Evolutionary conservation across 2,329 filamentous ascomycete species (phyloP).

Genomic region (Fusarium nanum): DNA sequence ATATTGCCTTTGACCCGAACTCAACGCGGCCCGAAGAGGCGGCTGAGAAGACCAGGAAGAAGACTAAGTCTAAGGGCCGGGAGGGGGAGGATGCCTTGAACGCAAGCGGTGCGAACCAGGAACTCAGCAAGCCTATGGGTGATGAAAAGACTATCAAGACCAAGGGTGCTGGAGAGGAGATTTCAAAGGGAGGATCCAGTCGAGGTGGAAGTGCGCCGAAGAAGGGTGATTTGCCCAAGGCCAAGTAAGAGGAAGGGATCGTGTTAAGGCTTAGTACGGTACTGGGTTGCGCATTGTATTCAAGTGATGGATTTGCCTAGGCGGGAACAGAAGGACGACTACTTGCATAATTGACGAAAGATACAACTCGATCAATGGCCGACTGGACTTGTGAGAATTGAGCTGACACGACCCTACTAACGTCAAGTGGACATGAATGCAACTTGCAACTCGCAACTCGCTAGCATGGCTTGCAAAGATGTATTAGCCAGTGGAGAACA

Average conservation of each 20-base stretch:
- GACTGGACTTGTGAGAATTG: neutral
- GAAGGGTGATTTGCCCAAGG: slow-evolving; percentile 37
- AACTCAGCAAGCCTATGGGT: slow-evolving; percentile 55
- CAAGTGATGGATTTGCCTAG: neutral
- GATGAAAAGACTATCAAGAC: slow-evolving; percentile 52
- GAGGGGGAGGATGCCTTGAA: slow-evolving; percentile 52
- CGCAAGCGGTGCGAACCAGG: slow-evolving; percentile 59
- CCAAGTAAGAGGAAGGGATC: slow-evolving; percentile 7
- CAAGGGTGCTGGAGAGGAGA: slow-evolving; percentile 50
- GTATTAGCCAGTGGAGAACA: neutral
- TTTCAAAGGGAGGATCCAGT: slow-evolving; percentile 52
- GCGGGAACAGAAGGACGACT: neutral
- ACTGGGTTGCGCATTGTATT: neutral
- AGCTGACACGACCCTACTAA: neutral
- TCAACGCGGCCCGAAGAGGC: slow-evolving; percentile 75
- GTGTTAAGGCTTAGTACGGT: neutral
- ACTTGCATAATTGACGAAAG: neutral
- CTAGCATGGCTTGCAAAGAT: neutral
- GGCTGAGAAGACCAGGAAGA: slow-evolving; percentile 61
- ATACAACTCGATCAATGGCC: neutral
- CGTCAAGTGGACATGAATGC: neutral
- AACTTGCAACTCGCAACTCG: neutral
- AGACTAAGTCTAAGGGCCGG: slow-evolving; percentile 49
- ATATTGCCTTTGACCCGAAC: slow-evolving; percentile 75
- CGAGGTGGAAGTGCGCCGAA: slow-evolving; percentile 48